Conservation (phyloP, 2,329 filamentous ascomycete species). For the Nemania serpens region DNA sequence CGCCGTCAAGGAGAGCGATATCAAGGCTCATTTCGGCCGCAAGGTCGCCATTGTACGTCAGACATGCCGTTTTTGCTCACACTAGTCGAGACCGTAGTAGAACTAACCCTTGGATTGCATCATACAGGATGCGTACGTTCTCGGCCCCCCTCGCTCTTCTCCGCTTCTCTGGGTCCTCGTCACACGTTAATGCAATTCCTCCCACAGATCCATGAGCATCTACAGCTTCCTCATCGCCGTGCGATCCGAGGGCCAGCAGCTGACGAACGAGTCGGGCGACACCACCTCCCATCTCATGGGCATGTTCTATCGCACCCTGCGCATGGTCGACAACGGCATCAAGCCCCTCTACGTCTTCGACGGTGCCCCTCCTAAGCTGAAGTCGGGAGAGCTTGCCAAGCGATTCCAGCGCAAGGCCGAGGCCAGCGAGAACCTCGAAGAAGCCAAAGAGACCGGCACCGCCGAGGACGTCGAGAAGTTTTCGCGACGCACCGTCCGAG, state of each 20-base stretch:
- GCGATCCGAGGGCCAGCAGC: conserved; percentile 92
- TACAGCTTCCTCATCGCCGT: conserved; percentile 99
- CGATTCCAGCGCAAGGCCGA: conserved; percentile 94
- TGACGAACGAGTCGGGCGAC: conserved; percentile 92
- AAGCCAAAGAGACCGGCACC: conserved; percentile 96
- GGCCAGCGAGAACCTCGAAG: conserved; percentile 85
- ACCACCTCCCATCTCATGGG: conserved; percentile 99
- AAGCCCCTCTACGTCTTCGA: conserved; percentile 99
- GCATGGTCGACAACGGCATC: conserved; percentile 98
- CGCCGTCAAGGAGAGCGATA: conserved; percentile 93
- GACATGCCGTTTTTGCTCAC: neutral
- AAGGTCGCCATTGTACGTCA: conserved; percentile 91
- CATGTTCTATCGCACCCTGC: conserved; percentile 98
- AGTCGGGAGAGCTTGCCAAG: conserved; percentile 95
- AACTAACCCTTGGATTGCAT: conserved; percentile 29
- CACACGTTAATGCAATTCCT: conserved; percentile 17
- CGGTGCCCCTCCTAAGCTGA: conserved; percentile 93
- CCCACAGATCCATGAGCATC: conserved; percentile 86
- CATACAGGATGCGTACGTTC: conserved; percentile 60
- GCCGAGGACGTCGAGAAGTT: conserved; percentile 99
- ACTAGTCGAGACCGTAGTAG: neutral
- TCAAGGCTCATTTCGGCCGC: conserved; percentile 98
- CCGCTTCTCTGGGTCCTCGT: neutral
- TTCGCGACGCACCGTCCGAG: conserved; percentile 86
- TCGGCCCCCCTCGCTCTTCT: conserved; percentile 11